Base-by-base conservation (phyloP, 306 rosid species). In the Echinosophora koreensis region DNA sequence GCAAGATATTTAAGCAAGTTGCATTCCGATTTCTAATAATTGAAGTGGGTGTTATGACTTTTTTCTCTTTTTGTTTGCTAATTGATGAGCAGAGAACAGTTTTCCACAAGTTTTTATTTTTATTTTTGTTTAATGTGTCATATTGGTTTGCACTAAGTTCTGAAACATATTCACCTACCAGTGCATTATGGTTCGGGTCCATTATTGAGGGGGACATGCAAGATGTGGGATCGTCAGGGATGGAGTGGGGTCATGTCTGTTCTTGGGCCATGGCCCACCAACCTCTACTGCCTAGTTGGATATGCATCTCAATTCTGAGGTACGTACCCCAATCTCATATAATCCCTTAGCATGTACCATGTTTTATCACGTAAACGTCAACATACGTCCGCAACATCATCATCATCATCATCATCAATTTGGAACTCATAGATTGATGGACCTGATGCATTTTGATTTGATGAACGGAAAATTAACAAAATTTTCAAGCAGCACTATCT, bases 201-300 rank as follows among this genome's bases (percentile, higher is more conserved):
- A 73, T 70, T 70, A 66, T 72, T 30, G 69, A 73, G 79, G 76
- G 79, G 79, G 83, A 85, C 85, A 65, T 66, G 63, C 55, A 85
- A 70, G 83, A 77, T 79, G 80, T 69, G 80, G 74, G 61, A 75
- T 62, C 13, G 79, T 78, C 71, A 66, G 79, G 80, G 57, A 79
- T 71, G 77, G 44, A 70, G 78, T 78, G 81, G 86, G 88, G 62
- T 41, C 83, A n/a, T 13, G 6, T 74, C 73, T 76, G 61, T 57
- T 49, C 42, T 76, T 80, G 89, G 88, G 84, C 87, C 80, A 57
- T 87, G 87, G 87, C 87, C 86, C 85, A 78, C 90, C 46, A 64
- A 73, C 77, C 73, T 60, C 54, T 61, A 71, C 81, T 73, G 80
- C 80, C 84, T 70, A 80, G 74, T 80, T 76, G 74, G 78, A 85